These are phyloP conservation scores for Podospora tetraspora DNA, from an alignment of 495 filamentous ascomycete genomes.

Conservation along the genomic window DNA sequence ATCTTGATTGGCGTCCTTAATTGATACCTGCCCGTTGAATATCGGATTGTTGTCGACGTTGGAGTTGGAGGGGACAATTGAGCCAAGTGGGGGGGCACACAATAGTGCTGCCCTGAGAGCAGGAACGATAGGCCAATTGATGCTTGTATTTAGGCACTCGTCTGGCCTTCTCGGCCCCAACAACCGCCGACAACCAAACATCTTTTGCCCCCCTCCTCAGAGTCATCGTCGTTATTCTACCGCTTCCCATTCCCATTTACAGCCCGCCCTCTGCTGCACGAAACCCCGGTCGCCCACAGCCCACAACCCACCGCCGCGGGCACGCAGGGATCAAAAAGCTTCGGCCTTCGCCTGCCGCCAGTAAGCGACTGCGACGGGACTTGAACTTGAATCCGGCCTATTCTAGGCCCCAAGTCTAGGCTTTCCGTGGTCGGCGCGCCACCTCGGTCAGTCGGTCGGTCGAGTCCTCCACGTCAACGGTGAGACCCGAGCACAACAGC, in stretches of 20 bases:
- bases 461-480: background rate
- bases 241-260: background rate
- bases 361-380: constrained; percentile 5
- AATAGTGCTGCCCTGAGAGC: background rate
- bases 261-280: background rate
- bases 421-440: background rate
- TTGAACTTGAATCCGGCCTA: background rate
- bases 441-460: background rate
- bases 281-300: background rate
- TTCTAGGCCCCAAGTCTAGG: background rate
- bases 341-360: constrained; percentile 7
- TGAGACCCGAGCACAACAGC: background rate
- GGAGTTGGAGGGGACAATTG: background rate
- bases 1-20: background rate
- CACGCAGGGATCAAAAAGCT: background rate
- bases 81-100: background rate
- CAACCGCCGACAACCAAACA: background rate
- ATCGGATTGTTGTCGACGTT: background rate
- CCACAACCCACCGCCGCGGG: background rate
- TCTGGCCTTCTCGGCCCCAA: background rate
- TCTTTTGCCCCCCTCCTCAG: background rate
- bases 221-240: constrained; percentile 6
- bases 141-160: background rate
- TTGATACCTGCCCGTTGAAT: background rate
- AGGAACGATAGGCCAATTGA: background rate